Base-by-base conservation (phyloP, 106 monocot genomes). In the Acorus calamus region DNA sequence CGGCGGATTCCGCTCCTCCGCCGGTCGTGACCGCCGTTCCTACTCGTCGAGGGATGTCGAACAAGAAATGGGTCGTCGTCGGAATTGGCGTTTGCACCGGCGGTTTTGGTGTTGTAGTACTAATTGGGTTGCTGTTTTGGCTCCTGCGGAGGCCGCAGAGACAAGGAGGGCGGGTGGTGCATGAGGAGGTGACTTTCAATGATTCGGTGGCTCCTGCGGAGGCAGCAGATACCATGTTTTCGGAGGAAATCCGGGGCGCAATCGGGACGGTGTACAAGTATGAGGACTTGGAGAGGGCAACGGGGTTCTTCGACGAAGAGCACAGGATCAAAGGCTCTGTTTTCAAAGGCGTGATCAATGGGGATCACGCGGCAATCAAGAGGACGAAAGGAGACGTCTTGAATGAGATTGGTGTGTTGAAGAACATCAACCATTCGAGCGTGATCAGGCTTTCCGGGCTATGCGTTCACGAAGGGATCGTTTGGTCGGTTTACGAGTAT, bases 401-500 rank as follows among this genome's bases (percentile, higher is more conserved):
- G 4, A 46, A 52, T 47, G 76, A 76, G 43, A 69, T 54, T 53
- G 65, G 59, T 43, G 65, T 76, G 47, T 69, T 76, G 52, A 44
- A 70, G 50, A 76, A 70, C 44, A 69, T 76, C 69, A 76, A 76
- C 58, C 76, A 76, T 59, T 63, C 59, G 59, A 76, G 70, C 53
- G 50, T 76, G 9, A 76, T 70, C 5, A 69, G 63, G 54, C 69
- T 76, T 12, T 42, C 8, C 44, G 76, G 76, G 2, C n/a, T 70
- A 8, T 28, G 64, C 12, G 51, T 52, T 8, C 53, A 46, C 43
- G 58, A 69, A 63, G 62, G 62, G n/a, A 8, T 52, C 44, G n/a
- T n/a, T n/a, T n/a, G n/a, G n/a, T n/a, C n/a, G n/a, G n/a, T n/a
- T n/a, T n/a, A n/a, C n/a, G n/a, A n/a, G n/a, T n/a, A n/a, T n/a